These are phyloP conservation scores for Solanum pinnatisectum DNA, from an alignment of 257 asterid species.

Conservation along the genomic window DNA sequence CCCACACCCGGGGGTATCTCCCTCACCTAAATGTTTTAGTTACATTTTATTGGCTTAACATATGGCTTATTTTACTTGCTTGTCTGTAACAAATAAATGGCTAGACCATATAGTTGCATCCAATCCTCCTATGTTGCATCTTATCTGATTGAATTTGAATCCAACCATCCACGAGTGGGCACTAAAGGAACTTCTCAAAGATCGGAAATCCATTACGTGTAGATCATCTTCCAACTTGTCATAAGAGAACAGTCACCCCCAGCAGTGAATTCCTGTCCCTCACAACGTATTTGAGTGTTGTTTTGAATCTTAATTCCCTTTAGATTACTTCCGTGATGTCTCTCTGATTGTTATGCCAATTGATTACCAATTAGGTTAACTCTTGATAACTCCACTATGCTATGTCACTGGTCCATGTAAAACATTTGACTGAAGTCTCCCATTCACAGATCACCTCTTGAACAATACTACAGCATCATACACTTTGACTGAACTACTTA, in stretches of 20 bases:
- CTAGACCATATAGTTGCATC: background rate
- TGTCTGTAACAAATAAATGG: background rate
- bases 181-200: background rate
- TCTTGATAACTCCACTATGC: background rate
- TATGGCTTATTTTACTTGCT: background rate
- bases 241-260: background rate
- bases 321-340: background rate
- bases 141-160: background rate
- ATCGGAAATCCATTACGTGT: background rate
- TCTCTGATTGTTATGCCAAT: background rate
- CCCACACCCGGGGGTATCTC: background rate
- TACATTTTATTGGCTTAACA: background rate
- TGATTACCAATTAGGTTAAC: background rate
- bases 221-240: background rate
- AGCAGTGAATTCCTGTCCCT: background rate
- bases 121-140: background rate
- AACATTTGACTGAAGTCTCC: background rate
- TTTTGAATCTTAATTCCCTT: background rate
- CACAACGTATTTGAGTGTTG: background rate
- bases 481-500: background rate
- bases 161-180: background rate
- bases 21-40: background rate
- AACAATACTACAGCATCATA: background rate
- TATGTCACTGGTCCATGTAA: background rate
- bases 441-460: background rate